Evolutionary conservation across 352 stramenopile genomes (phyloP), one percentile per base, ranked within the genome.

Genomic region (Globisporangium mamillatum): DNA sequence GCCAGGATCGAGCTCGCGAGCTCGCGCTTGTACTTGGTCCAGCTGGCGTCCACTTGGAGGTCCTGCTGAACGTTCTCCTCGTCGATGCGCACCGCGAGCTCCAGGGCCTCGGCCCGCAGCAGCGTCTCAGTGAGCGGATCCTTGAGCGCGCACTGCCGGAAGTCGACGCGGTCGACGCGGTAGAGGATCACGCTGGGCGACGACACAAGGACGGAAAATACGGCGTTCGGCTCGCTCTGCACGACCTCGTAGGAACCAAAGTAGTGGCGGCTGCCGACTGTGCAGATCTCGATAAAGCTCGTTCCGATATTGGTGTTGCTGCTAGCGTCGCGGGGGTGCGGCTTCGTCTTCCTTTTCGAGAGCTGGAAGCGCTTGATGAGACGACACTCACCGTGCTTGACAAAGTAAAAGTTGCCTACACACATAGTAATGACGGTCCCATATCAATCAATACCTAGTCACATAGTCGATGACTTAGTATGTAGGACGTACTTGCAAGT

Each of bases 81-180:
- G 24, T 88, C 67, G 22, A 86, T 76, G 7, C 82, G 76, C 12
- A 73, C 70, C 4, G 69, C 67, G 4, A 92, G 69, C 16, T 71
- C 70, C 10, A 76, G 52, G 0, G 77, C 74, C 65, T 90, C 82
- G n/a, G 62, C 64, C 0, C 79, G 71, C 14, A 92, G 63, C 9
- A 79, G 56, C 22, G 81, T 68, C n/a, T 91, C 82, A 0, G 79
- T 86, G 29, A 73, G 56, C 0, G 64, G 0, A 55, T 92, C 84
- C 50, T 90, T 91, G 3, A 91, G 72, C 14, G 87, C 64, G 38
- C 77, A 81, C 60, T 91, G 82, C 10, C 84, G 78, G 44, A 92
- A 91, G 50, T 91, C 84, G 2, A 82, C 73, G n/a, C 84, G 82
- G 54, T 92, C 84, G 8, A 92, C 65, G 10, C 82, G 79, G 60